A percentile compares a stretch with the other conserved stretches of the same genome.
These are phyloP conservation scores for Pleodorina starrii DNA, from an alignment of 139 green algal genomes.

Conservation along the genomic window DNA sequence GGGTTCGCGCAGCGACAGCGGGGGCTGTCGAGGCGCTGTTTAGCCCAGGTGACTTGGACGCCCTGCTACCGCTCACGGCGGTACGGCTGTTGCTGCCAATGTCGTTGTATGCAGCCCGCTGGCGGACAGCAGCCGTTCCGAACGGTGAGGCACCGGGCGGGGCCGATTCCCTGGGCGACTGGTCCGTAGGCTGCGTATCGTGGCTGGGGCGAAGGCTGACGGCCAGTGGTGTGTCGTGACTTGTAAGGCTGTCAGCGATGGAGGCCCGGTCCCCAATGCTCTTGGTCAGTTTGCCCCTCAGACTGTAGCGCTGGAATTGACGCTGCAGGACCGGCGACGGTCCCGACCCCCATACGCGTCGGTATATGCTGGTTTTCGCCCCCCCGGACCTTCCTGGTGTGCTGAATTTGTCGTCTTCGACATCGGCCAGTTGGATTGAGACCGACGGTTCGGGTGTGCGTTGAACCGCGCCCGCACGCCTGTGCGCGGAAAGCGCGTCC, in stretches of 20 bases:
- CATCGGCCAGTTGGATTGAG: not conserved
- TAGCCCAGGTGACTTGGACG: not conserved
- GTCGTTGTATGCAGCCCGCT: not conserved
- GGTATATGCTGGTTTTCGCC: not conserved
- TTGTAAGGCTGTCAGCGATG: not conserved
- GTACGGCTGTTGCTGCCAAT: not conserved
- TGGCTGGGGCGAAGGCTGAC: not conserved
- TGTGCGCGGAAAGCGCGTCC: too few relatives aligned
- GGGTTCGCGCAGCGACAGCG: not conserved
- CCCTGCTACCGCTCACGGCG: not conserved
- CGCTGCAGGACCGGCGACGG: not conserved
- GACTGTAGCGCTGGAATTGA: constrained; percentile 5
- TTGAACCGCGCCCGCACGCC: too few relatives aligned
- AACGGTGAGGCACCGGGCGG: too few relatives aligned
- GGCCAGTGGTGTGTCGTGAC: not conserved
- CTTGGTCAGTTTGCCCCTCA: not conserved
- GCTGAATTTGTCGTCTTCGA: not conserved
- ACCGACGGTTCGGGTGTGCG: not conserved
- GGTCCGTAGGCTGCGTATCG: not conserved
- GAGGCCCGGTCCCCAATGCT: not conserved
- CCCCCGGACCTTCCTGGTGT: not conserved
- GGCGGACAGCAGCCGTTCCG: too few relatives aligned
- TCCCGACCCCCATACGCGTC: not conserved
- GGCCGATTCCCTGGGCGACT: not conserved
- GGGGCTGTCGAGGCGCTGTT: not conserved